Evolutionary conservation across 768 basidiomycete species (phyloP), one percentile per base, ranked within the genome.

Genomic region (Boletus rubescentipes): DNA sequence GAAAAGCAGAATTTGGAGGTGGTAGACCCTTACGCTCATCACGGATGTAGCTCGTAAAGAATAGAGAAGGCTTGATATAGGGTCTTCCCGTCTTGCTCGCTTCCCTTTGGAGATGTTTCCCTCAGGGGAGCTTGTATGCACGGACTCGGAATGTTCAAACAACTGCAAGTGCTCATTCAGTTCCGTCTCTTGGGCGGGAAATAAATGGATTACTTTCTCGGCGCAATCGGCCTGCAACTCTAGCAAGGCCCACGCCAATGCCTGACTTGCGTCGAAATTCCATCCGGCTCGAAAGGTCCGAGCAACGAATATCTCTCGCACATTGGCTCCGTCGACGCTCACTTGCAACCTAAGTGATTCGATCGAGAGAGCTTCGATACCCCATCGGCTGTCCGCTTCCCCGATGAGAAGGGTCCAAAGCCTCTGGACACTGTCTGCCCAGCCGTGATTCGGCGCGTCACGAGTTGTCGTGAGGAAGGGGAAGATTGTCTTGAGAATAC

Each of bases 191-290:
- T 39, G 36, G 60, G 9, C 37, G 48, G 23, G 14, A 35, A 46
- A 36, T 0, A 30, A 23, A 42, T 29, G 5, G 30, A 73, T 51
- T 62, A 91, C 91, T 75, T 85, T 81, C 46, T 77, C 77, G 5
- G 83, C 78, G 64, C 87, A 89, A 66, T 92, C 90, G 4, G 91
- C 89, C 54, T 90, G 88, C 20, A 95, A 72, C 66, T 93, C 86
- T 7, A 93, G 72, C 7, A 87, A 75, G 7, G 84, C 80, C 94
- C 94, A 97, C 0, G 85, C 77, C 31, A 90, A 68, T 1, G 89
- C 90, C 66, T 93, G 87, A 18, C 67, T 74, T 0, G 76, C 57
- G 54, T 84, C 83, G 62, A 98, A 92, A 59, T 83, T 80, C 75
- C 78, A 82, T 6, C 91, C 92, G 38, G 86, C 79, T 49, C 85